Base-by-base conservation (phyloP, 2,329 filamentous ascomycete genomes). In the Aaosphaeria arxii region DNA sequence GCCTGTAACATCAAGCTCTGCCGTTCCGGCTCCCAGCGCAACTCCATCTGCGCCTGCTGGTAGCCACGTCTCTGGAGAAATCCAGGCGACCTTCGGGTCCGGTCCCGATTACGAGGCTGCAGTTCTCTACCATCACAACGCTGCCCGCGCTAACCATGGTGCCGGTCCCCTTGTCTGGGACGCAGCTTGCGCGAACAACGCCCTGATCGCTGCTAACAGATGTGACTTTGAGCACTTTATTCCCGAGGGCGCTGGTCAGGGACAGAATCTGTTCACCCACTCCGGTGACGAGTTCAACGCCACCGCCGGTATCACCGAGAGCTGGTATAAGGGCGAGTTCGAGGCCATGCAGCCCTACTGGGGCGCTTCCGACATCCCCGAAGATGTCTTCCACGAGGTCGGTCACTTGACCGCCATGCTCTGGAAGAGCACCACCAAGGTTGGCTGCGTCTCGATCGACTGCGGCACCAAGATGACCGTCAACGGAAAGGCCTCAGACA, bases 251-350 rank as follows among this genome's bases (percentile, higher is more conserved):
- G 50, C 43, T 47, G 77, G 80, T 40, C 92, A 97, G 76, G 94
- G 94, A 54, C 94, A 99, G 76, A 99, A 97, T 80, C 86, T 97
- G 50, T 92, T 89, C 64, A 85, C 86, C 51, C 77, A 85, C 56
- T 78, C 82, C 51, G 63, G 71, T 2, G 67, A 74, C n/a, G 48
- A 72, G 70, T 67, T 65, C 51, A 80, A 84, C 42, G 77, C 89
- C 53, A 82, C 83, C 46, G 77, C 80, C 54, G 84, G 87, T 57
- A 85, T 92, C 66, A 89, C 85, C 62, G 81, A 92, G 67, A 78
- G 86, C 74, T 96, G 94, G 89, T 96, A 96, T 81, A 89, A 94
- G 69, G 82, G 81, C 61, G 90, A 96, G 72, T 76, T 87, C 60
- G 66, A 67, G 54, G 85, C 79, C 71, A 78, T 78, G 49, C 61